These are phyloP conservation scores for Raphanus hybrid DNA, from an alignment of 441 rosid genomes.

Conservation along the genomic window DNA sequence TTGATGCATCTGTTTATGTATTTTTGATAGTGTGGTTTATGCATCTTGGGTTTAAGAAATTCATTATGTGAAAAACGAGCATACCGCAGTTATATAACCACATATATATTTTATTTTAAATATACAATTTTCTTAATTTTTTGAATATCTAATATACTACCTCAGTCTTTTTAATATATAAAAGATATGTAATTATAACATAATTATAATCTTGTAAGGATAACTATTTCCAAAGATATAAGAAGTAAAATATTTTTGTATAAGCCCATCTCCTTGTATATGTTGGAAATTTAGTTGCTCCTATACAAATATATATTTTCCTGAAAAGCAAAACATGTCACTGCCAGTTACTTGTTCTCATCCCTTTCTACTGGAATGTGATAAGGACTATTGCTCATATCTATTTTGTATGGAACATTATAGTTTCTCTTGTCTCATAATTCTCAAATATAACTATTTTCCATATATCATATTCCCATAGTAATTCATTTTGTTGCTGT, in stretches of 20 bases:
- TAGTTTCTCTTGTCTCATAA: not conserved
- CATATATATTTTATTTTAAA: not conserved
- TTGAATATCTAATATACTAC: not conserved
- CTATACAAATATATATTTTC: constrained; percentile 19
- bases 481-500: constrained; percentile 1
- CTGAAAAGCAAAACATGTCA: constrained; percentile 29
- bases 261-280: constrained; percentile 25
- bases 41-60: not conserved
- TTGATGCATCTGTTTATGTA: not conserved
- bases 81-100: not conserved
- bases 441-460: constrained; percentile 8
- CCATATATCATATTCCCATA: not conserved
- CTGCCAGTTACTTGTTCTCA: constrained; percentile 38
- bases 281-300: constrained; percentile 32
- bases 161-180: not conserved
- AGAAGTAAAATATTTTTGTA: not conserved
- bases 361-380: constrained; percentile 30
- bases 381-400: constrained; percentile 39
- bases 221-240: not conserved
- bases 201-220: not conserved
- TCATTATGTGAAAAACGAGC: not conserved
- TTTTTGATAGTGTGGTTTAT: constrained; percentile 1
- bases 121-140: not conserved
- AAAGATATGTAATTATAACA: not conserved
- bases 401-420: not conserved